phyloP scores from a whole-genome alignment of 2,329 filamentous ascomycete genomes.

The Aschersonia sp. region DNA sequence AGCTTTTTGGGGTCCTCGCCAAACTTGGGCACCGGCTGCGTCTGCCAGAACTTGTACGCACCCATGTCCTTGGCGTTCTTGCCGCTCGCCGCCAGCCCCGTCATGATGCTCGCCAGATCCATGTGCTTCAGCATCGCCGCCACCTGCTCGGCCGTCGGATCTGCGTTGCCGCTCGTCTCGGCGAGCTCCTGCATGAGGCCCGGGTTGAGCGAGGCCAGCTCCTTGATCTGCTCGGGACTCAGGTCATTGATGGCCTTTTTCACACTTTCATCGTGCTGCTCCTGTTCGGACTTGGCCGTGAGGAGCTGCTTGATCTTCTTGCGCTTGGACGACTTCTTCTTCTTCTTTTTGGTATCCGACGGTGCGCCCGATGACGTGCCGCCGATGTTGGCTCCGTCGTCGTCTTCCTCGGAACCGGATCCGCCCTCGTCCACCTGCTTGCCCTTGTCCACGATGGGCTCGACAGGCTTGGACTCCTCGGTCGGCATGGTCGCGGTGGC shows the following conservation, averaged over 20 bases:
- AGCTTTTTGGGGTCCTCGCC: conserved; percentile 40
- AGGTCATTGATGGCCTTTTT: conserved; percentile 39
- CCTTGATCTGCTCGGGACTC: conserved; percentile 41
- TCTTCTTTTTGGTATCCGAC: conserved; percentile 17
- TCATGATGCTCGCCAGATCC: conserved; percentile 58
- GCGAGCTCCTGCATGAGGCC: conserved; percentile 47
- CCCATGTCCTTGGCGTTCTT: conserved; percentile 96
- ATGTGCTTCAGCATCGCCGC: conserved; percentile 45
- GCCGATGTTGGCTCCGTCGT: conserved; percentile 3
- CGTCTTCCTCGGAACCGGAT: conserved; percentile 32
- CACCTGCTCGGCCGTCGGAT: conserved; percentile 25
- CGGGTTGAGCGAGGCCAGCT: conserved; percentile 61
- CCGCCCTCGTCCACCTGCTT: conserved; percentile 27
- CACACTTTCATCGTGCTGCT: conserved; percentile 19
- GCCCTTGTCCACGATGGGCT: conserved; percentile 34
- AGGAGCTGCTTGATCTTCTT: conserved; percentile 40
- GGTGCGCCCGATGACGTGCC: conserved; percentile 7
- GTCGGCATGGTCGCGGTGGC: conserved; percentile 23
- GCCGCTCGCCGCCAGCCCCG: conserved; percentile 58
- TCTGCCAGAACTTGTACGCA: conserved; percentile 97
- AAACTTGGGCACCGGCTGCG: conserved; percentile 86
- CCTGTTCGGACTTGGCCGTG: conserved; percentile 18
- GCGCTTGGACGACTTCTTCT: conserved; percentile 42
- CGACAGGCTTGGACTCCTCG: conserved; percentile 49
- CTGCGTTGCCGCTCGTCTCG: conserved; percentile 19